Evolutionary conservation across 108 stramenopile genomes (phyloP).

Genomic region (Hondaea fermentalgiana): DNA sequence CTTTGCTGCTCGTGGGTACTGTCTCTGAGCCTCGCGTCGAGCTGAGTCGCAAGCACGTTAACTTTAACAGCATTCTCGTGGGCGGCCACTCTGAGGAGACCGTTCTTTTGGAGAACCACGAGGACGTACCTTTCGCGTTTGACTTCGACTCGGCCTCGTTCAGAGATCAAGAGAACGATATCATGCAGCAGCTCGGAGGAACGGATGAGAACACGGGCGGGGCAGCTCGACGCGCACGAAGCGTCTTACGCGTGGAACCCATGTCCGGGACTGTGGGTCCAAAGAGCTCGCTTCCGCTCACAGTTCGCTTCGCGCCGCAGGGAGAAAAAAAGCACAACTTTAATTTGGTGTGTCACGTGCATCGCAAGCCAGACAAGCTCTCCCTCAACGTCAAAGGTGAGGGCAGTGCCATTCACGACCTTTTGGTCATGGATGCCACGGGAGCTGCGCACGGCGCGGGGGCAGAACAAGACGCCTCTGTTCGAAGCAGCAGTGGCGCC

Average conservation of each 20-base stretch:
- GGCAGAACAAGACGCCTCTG: background rate
- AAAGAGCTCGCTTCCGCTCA: conserved; percentile 35
- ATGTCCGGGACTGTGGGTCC: conserved; percentile 44
- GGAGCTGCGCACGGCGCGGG: conserved; percentile 22
- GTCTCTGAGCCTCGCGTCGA: conserved; percentile 48
- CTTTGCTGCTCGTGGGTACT: conserved; percentile 43
- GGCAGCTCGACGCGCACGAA: background rate
- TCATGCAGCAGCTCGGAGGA: background rate
- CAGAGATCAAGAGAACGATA: background rate
- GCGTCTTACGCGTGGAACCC: conserved; percentile 6
- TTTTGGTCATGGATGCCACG: conserved; percentile 16
- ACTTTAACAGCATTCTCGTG: conserved; percentile 45
- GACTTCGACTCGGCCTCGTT: conserved; percentile 41
- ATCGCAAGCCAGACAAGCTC: conserved; percentile 44
- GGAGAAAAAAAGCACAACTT: conserved; percentile 49
- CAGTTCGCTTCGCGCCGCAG: conserved; percentile 40
- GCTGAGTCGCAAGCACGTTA: conserved; percentile 36
- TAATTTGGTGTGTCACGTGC: conserved; percentile 42
- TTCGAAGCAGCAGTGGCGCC: background rate
- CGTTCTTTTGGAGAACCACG: conserved; percentile 44
- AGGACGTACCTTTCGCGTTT: conserved; percentile 48
- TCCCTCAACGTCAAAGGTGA: conserved; percentile 57
- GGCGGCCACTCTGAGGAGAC: conserved; percentile 33
- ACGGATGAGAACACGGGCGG: background rate
- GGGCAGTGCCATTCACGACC: conserved; percentile 52